phyloP scores from a whole-genome alignment of 345 rosid genomes.

The Eucalyptus cloeziana region DNA sequence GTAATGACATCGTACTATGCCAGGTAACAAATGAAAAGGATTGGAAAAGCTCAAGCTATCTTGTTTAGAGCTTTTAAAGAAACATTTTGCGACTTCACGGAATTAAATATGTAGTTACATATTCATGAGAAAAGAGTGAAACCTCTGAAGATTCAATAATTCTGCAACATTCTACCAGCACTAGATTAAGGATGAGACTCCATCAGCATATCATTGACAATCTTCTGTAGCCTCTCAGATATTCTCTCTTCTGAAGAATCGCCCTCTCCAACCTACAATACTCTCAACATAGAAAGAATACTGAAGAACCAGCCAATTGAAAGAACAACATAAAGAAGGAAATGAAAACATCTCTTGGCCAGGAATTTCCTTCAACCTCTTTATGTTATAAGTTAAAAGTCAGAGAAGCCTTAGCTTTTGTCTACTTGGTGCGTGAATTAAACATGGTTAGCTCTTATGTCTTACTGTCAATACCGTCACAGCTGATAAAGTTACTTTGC shows the following conservation, averaged over 20 bases:
- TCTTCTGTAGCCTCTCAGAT: conserved; percentile 14
- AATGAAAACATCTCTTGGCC: background rate
- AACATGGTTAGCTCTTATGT: background rate
- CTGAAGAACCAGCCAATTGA: background rate
- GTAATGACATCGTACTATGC: background rate
- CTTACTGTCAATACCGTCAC: background rate
- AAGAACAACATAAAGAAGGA: background rate
- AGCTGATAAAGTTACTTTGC: background rate
- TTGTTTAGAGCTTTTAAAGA: background rate
- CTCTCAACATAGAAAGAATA: background rate
- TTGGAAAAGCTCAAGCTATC: background rate
- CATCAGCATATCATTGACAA: conserved; percentile 6
- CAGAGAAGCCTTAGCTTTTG: background rate
- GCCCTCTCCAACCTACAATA: conserved; percentile 9
- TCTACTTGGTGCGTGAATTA: background rate
- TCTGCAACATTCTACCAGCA: background rate
- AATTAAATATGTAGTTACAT: background rate
- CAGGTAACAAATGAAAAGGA: background rate
- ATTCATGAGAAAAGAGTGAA: background rate
- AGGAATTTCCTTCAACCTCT: background rate
- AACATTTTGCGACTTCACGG: background rate
- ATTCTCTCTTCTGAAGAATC: conserved; percentile 8
- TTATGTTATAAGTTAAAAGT: background rate
- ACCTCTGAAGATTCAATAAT: background rate
- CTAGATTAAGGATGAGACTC: background rate